These are phyloP conservation scores for Halophytophthora batemanensis DNA, from an alignment of 352 stramenopile species.

Conservation along the genomic window DNA sequence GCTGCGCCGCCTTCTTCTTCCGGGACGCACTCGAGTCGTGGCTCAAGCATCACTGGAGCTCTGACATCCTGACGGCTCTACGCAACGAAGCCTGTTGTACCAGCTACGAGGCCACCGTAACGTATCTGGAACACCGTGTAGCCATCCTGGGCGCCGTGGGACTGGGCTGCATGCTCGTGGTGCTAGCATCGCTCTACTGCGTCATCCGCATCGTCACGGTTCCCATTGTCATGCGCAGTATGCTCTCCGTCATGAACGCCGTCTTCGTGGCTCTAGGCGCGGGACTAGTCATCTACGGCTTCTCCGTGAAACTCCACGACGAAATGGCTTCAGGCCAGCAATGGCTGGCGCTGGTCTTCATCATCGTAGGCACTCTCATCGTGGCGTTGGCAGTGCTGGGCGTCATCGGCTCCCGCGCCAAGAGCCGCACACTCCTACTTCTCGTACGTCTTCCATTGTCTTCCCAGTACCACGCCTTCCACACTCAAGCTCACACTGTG, in stretches of 20 bases:
- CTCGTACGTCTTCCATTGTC: constrained; percentile 47
- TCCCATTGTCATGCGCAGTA: constrained; percentile 83
- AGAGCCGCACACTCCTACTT: constrained; percentile 72
- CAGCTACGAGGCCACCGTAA: constrained; percentile 47
- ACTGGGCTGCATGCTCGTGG: constrained; percentile 39
- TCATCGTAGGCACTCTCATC: constrained; percentile 64
- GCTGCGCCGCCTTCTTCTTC: constrained; percentile 66
- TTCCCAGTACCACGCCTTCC: neutral
- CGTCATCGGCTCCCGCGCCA: constrained; percentile 62
- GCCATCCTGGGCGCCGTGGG: constrained; percentile 46
- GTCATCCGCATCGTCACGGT: constrained; percentile 84
- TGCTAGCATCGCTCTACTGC: constrained; percentile 68
- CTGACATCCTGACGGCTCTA: constrained; percentile 39
- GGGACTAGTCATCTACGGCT: constrained; percentile 53
- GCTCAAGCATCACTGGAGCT: constrained; percentile 77
- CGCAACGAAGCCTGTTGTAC: constrained; percentile 46
- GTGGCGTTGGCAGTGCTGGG: constrained; percentile 63
- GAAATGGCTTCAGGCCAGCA: constrained; percentile 66
- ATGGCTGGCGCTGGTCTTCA: constrained; percentile 78
- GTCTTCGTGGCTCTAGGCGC: constrained; percentile 63
- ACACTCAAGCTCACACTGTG: constrained; percentile 2
- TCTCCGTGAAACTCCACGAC: constrained; percentile 53
- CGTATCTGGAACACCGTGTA: constrained; percentile 50
- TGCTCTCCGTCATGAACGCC: constrained; percentile 74
- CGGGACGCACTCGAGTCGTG: constrained; percentile 60